Percentiles rank a stretch among this genome's conserved stretches.
Conservation (phyloP, 306 rosid genomes). For the Pyrus betulifolia region DNA sequence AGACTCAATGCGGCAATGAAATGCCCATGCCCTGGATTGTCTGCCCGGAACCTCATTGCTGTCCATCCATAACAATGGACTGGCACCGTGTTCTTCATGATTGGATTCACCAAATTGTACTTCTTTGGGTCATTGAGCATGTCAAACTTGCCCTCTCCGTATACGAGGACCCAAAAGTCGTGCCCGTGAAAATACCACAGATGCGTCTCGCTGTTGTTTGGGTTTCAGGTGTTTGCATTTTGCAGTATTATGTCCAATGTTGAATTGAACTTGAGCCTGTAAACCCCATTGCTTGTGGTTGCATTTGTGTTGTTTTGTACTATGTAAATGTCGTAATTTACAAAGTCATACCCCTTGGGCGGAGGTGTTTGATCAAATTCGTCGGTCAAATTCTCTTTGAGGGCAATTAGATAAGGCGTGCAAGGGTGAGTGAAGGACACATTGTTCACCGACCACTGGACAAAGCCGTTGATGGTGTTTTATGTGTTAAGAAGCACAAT, state of each 20-base stretch:
- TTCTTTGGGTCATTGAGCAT: constrained; percentile 32
- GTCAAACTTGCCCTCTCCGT: constrained; percentile 68
- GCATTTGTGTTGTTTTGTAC: constrained; percentile 31
- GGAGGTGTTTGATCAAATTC: constrained; percentile 51
- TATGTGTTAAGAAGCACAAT: constrained; percentile 80
- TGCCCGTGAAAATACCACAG: constrained; percentile 92
- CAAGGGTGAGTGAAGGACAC: constrained; percentile 62
- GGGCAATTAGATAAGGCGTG: constrained; percentile 70
- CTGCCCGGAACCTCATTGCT: constrained; percentile 64
- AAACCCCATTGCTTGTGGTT: constrained; percentile 53
- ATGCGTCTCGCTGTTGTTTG: constrained; percentile 50
- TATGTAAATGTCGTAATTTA: constrained; percentile 36
- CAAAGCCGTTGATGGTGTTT: constrained; percentile 20
- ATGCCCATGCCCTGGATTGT: constrained; percentile 83
- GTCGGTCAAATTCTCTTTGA: constrained; percentile 35
- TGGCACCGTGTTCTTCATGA: constrained; percentile 76
- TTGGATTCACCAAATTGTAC: constrained; percentile 70
- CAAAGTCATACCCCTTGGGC: constrained; percentile 51
- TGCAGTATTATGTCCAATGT: constrained; percentile 61
- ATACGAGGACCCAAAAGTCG: constrained; percentile 79
- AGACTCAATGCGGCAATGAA: constrained; percentile 85
- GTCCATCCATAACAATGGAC: constrained; percentile 81
- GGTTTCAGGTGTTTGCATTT: constrained; percentile 33
- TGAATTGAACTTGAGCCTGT: constrained; percentile 30
- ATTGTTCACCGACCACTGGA: constrained; percentile 64